Evolutionary conservation across 75 land plant species (phyloP).

Genomic region (Gnetum montanum): DNA sequence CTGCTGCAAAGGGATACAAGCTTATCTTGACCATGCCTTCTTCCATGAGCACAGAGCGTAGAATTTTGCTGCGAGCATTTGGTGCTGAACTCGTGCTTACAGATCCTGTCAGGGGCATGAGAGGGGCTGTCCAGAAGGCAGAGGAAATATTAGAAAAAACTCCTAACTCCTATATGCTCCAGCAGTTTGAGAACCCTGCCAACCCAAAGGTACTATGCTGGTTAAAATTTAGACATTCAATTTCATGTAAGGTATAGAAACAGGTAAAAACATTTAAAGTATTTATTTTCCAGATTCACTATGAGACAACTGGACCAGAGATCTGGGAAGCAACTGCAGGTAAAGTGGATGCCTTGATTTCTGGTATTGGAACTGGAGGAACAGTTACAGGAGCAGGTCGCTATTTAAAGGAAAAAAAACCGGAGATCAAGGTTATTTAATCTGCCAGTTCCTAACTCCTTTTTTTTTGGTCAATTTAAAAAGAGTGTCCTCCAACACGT

Average conservation of each 20-base stretch:
- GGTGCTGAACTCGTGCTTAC: constrained; percentile 92
- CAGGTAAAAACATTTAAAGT: not conserved
- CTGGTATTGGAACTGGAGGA: constrained; percentile 85
- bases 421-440: constrained; percentile 57
- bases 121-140: constrained; percentile 89
- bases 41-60: constrained; percentile 88
- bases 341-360: constrained; percentile 57
- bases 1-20: constrained; percentile 87
- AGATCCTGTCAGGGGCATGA: constrained; percentile 90
- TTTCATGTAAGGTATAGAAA: not conserved
- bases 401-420: constrained; percentile 62
- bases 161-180: constrained; percentile 83
- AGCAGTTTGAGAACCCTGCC: constrained; percentile 94
- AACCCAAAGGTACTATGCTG: constrained; percentile 70
- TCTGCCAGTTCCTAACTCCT: not conserved
- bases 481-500: no score
- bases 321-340: constrained; percentile 67
- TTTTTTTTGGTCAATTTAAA: no score
- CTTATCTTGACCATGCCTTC: constrained; percentile 92
- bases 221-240: not conserved
- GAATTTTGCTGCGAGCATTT: constrained; percentile 76
- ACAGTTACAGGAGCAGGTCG: constrained; percentile 71
- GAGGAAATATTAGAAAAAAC: constrained; percentile 83
- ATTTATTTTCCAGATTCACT: constrained; percentile 47
- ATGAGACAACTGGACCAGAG: constrained; percentile 85